Evolutionary conservation across 2,329 filamentous ascomycete species (phyloP), one percentile per base, ranked within the genome.

Genomic region (Pyrenochaeta sp.): DNA sequence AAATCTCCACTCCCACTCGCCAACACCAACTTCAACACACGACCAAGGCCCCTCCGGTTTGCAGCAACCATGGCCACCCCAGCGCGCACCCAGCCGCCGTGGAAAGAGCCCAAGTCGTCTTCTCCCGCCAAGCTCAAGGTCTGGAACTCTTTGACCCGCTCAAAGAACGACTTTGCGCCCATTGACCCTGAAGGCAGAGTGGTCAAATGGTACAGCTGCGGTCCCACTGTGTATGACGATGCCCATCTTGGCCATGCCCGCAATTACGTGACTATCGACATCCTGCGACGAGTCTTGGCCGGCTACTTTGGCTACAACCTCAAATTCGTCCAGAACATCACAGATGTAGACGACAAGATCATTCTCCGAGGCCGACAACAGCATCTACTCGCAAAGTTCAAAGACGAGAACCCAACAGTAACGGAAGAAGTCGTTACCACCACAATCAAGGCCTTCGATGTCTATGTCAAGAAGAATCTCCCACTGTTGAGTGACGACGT

Each of bases 251-350:
- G 90, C 20, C 90, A 96, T 72, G 90, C 89, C 20, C 81, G 90
- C 58, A 96, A 96, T 75, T 96, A 96, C 81, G 89, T 96, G 52
- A 89, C 87, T 35, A 93, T 89, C 31, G 91, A 96, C 71, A 91
- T 96, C 53, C 85, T 96, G 4, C 83, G 91, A 49, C 85, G 91
- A 61, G 89, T 96, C 60, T 74, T 96, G 71, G 78, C 82, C 63
- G 85, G 93, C 69, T 93, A 94, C 73, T 95, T 96, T 69, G 83
- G 84, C 49, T 94, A 88, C 70, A 77, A 90, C 28, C 83, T 96
- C 55, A 84, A 86, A 48, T 96, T 95, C 74, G 89, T 96, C 55
- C 94, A 95, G 87, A 96, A 96, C 74, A 90, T 94, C 52, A 96
- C 91, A 19, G 91, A 73, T 48, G 67, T 74, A 4, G 69, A 73